Evolutionary conservation across 2,329 filamentous ascomycete species (phyloP).

Genomic region (Ceratocystiopsis sp.): DNA sequence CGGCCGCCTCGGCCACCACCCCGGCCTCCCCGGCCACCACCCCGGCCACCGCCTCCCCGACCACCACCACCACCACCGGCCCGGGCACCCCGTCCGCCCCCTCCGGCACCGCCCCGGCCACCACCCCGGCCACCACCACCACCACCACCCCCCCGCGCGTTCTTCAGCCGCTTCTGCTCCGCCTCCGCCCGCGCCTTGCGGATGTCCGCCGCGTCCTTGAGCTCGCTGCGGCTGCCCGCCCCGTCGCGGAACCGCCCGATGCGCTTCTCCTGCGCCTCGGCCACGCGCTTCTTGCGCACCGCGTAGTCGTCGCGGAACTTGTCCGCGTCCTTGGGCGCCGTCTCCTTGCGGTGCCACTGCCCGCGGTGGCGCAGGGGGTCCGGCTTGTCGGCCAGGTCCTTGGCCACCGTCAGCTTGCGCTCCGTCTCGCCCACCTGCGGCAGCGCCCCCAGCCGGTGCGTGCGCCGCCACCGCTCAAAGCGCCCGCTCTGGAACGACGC

Average conservation of each 20-base stretch:
- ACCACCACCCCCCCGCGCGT: conserved; percentile 37
- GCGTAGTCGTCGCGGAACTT: conserved; percentile 84
- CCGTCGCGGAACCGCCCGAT: conserved; percentile 58
- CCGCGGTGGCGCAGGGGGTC: too few species aligned
- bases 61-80: conserved; percentile 1
- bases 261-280: conserved; percentile 72
- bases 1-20: neutral
- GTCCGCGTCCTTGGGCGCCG: conserved; percentile 85
- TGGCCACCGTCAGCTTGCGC: conserved; percentile 21
- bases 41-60: neutral
- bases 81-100: neutral
- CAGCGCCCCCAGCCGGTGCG: conserved; percentile 62
- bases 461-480: conserved; percentile 83
- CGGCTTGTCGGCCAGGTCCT: too few species aligned
- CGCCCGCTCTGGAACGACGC: conserved; percentile 84
- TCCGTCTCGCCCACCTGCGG: conserved; percentile 76
- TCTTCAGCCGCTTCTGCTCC: conserved; percentile 71
- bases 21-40: conserved; percentile 3
- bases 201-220: conserved; percentile 72
- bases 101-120: neutral
- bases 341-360: conserved; percentile 77
- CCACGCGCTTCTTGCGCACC: conserved; percentile 74
- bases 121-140: conserved; percentile 1
- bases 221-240: conserved; percentile 55
- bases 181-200: conserved; percentile 62